Evolutionary conservation across 148 eudicot genomes (phyloP), one percentile per base, ranked within the genome.

Genomic region (Arbutus unedo): DNA sequence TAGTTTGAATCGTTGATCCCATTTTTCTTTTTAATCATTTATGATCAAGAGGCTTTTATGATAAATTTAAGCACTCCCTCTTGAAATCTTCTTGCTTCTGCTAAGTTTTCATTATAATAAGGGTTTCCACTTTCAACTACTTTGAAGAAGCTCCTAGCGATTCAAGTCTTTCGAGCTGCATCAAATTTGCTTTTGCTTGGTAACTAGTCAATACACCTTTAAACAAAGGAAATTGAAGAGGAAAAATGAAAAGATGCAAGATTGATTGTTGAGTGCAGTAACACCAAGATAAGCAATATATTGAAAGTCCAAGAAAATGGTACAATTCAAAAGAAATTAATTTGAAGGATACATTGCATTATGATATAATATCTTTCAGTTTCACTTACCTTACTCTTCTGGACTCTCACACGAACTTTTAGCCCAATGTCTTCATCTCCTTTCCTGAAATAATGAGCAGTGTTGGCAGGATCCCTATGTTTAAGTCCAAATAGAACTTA

Each of bases 391-490:
- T 96, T 96, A 85, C 99, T 96, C 90, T 96, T 96, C 84, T 96
- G 99, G 81, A 96, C 98, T 89, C 99, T 91, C 72, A 96, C 99
- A 83, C 99, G 98, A 80, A 91, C 99, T 85, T 90, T 92, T 78
- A 96, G 68, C 71, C 99, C 99, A 83, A 96, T 81, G 72, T 96
- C 99, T 86, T 96, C 99, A 80, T 96, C 99, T 54, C 98, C 99
- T 87, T 94, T 96, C 98, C 94, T 73, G 38, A 45, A 84, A 84
- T 47, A 83, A 78, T 18, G 47, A 83, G 4, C 51, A 56, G 3
- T 49, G 53, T 23, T 59, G 4, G 6, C 51, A 73, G 70, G 3
- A 76, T 64, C 79, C 47, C 21, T 23, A 31, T 60, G 21, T 25
- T 15, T 21, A 16, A 38, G 47, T 76, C 50, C 45, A 68, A 67